Evolutionary conservation across 306 rosid species (phyloP).

Genomic region (Prunus armeniaca): DNA sequence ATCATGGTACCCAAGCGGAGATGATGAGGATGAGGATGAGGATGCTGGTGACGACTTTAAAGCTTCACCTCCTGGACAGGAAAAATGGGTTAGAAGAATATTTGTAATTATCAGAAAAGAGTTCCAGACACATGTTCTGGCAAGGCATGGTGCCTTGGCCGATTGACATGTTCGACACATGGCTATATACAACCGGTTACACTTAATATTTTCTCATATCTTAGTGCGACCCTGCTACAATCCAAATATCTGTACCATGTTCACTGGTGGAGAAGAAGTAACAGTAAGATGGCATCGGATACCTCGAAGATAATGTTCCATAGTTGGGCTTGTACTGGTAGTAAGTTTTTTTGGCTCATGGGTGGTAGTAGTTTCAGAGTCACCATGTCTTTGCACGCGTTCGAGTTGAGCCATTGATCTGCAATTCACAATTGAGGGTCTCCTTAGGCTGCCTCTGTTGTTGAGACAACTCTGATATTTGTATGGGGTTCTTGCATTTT

Average conservation of each 20-base stretch:
- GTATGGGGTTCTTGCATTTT: slow-evolving; percentile 24
- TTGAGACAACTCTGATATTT: slow-evolving; percentile 21
- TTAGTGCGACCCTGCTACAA: no score
- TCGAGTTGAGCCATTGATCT: slow-evolving; percentile 65
- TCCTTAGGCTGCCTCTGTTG: slow-evolving; percentile 11
- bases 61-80: slow-evolving; percentile 39
- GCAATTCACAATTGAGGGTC: slow-evolving; percentile 6
- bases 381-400: slow-evolving; percentile 37
- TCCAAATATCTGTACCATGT: not conserved
- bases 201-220: not conserved
- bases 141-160: no score
- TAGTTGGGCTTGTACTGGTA: slow-evolving; percentile 26
- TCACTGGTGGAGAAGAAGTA: not conserved
- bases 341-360: not conserved
- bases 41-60: slow-evolving; percentile 33
- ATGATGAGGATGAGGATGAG: slow-evolving; percentile 18
- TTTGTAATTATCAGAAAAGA: not conserved
- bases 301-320: slow-evolving; percentile 81
- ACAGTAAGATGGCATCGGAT: slow-evolving; percentile 9
- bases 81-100: not conserved
- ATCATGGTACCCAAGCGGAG: slow-evolving; percentile 39
- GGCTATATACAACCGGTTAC: not conserved
- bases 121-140: no score
- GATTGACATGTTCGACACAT: not conserved
- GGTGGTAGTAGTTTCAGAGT: slow-evolving; percentile 17